A percentile compares a stretch with the other conserved stretches of the same genome.
Evolutionary conservation across 2,329 filamentous ascomycete species (phyloP).

Genomic region (Sphaerulina populicola): DNA sequence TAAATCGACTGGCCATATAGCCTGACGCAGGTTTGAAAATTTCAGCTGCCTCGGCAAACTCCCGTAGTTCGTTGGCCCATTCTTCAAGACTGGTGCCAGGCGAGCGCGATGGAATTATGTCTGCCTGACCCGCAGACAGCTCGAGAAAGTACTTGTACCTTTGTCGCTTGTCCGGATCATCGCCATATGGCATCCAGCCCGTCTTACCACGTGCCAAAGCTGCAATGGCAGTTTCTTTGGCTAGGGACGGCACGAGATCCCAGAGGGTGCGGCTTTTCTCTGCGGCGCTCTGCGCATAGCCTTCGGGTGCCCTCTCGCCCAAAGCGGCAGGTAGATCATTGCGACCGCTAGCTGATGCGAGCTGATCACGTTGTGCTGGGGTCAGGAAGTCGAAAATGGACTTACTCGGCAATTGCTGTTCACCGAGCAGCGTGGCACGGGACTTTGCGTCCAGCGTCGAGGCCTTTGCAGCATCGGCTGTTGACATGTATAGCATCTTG

Average conservation of each 20-base stretch:
- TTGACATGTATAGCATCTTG: slow-evolving; percentile 51
- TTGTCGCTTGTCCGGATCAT: slow-evolving; percentile 68
- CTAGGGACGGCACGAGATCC: slow-evolving; percentile 40
- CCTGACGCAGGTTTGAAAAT: slow-evolving; percentile 90
- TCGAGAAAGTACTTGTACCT: slow-evolving; percentile 79
- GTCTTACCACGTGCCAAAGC: slow-evolving; percentile 45
- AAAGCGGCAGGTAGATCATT: slow-evolving; percentile 66
- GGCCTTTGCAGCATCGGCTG: slow-evolving; percentile 67
- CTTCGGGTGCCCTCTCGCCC: slow-evolving; percentile 61
- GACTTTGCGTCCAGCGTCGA: slow-evolving; percentile 67
- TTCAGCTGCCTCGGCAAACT: slow-evolving; percentile 65
- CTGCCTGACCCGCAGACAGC: slow-evolving; percentile 56
- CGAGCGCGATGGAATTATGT: slow-evolving; percentile 50
- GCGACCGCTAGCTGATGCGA: slow-evolving; percentile 68
- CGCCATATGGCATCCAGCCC: slow-evolving; percentile 73
- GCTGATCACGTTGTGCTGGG: slow-evolving; percentile 63
- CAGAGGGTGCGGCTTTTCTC: slow-evolving; percentile 51
- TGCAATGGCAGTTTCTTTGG: slow-evolving; percentile 37
- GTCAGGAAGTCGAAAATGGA: slow-evolving; percentile 93
- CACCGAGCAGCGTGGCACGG: slow-evolving; percentile 72
- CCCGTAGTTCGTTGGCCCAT: slow-evolving; percentile 68
- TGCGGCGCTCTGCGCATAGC: slow-evolving; percentile 54
- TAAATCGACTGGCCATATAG: slow-evolving; percentile 89
- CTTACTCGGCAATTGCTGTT: slow-evolving; percentile 74
- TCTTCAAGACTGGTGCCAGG: slow-evolving; percentile 54